Evolutionary conservation across 2,329 filamentous ascomycete genomes (phyloP).

Genomic region (Emydomyces testavorans): DNA sequence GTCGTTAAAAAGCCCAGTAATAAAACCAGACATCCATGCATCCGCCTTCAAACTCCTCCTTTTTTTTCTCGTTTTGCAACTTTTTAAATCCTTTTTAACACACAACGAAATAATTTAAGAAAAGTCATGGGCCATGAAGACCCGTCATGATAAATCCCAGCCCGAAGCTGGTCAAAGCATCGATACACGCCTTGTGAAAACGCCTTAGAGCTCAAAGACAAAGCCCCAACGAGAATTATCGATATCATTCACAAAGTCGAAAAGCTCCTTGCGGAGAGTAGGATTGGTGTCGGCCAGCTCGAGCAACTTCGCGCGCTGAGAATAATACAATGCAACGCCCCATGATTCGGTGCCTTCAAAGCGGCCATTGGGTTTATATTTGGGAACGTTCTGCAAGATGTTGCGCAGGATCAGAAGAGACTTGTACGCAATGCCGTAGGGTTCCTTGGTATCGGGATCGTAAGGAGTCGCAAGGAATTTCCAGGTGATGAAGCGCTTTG

Average conservation of each 20-base stretch:
- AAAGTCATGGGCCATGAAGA: not conserved
- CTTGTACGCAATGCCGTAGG: slow-evolving; percentile 38
- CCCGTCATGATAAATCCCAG: not conserved
- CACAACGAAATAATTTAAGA: not conserved
- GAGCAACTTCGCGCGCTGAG: slow-evolving; percentile 29
- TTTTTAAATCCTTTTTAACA: not conserved
- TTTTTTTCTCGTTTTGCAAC: slow-evolving; percentile 6
- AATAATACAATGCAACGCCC: slow-evolving; percentile 25
- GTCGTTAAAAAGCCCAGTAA: not conserved
- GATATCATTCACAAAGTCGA: slow-evolving; percentile 34
- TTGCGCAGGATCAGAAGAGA: slow-evolving; percentile 39
- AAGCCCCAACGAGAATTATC: slow-evolving; percentile 12
- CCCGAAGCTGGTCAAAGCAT: not conserved
- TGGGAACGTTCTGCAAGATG: slow-evolving; percentile 34
- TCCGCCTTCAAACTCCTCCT: slow-evolving; percentile 8
- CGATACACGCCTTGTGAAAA: not conserved
- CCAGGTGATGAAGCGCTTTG: slow-evolving; percentile 32
- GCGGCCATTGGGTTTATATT: slow-evolving; percentile 16
- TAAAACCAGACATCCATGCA: not conserved
- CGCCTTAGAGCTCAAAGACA: slow-evolving; percentile 4
- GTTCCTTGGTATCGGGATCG: slow-evolving; percentile 32
- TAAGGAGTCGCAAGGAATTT: slow-evolving; percentile 33
- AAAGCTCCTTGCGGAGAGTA: slow-evolving; percentile 32
- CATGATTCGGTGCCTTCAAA: slow-evolving; percentile 9
- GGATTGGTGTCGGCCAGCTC: slow-evolving; percentile 33